phyloP scores from a whole-genome alignment of 2,329 filamentous ascomycete genomes.

The Exophiala mesophila region DNA sequence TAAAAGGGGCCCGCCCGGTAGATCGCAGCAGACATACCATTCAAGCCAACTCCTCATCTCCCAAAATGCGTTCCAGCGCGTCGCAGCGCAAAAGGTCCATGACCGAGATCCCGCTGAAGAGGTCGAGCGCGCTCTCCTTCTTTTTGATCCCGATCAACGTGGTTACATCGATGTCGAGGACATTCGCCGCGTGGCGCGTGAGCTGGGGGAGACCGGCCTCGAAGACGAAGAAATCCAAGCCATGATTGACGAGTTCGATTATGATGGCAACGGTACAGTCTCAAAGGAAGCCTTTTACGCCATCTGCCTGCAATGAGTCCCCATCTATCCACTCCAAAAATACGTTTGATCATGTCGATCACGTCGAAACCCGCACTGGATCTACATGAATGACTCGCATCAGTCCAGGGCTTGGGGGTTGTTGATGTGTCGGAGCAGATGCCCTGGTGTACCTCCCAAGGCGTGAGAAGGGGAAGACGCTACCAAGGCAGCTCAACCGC shows the following conservation, averaged over 20 bases:
- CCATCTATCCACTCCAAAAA: too few species aligned
- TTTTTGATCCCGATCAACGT: slow-evolving; percentile 92
- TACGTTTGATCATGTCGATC: too few species aligned
- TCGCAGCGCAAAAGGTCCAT: slow-evolving; percentile 75
- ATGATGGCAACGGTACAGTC: slow-evolving; percentile 81
- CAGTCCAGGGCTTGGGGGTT: too few species aligned
- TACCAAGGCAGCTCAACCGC: slow-evolving; percentile 65
- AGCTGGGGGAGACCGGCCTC: slow-evolving; percentile 79
- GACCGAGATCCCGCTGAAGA: slow-evolving; percentile 84
- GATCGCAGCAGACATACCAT: slow-evolving; percentile 42
- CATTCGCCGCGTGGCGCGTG: slow-evolving; percentile 77
- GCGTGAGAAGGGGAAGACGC: too few species aligned
- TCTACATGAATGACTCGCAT: too few species aligned
- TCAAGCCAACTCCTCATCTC: slow-evolving; percentile 65
- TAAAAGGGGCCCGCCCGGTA: slow-evolving; percentile 30
- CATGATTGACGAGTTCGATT: slow-evolving; percentile 98
- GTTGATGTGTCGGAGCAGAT: too few species aligned
- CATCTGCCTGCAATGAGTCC: slow-evolving; percentile 54
- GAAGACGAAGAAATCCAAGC: slow-evolving; percentile 87
- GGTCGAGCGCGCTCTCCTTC: slow-evolving; percentile 80
- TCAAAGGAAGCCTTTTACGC: slow-evolving; percentile 60
- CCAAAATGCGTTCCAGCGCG: slow-evolving; percentile 65
- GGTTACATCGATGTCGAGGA: slow-evolving; percentile 87
- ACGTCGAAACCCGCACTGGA: too few species aligned
- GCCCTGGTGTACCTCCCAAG: too few species aligned